phyloP scores from a whole-genome alignment of 768 basidiomycete genomes.

The Rickenella mellea region DNA sequence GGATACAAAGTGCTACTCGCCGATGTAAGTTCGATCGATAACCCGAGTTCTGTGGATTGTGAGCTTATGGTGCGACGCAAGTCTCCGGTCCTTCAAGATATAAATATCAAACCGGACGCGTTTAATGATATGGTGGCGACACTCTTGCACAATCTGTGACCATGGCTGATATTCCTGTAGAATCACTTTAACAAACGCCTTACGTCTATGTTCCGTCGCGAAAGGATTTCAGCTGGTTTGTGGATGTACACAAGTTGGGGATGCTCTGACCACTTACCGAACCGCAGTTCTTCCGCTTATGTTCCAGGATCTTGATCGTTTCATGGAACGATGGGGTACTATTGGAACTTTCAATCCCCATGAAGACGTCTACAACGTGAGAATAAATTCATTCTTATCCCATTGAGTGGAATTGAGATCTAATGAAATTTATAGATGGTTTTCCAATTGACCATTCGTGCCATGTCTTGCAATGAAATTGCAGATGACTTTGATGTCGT shows the following conservation, averaged over 20 bases:
- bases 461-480: conserved; percentile 58
- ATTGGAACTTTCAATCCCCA: conserved; percentile 66
- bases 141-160: conserved; percentile 44
- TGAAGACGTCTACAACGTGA: conserved; percentile 56
- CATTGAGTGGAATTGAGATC: neutral
- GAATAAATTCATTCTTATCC: conserved; percentile 9
- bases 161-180: conserved; percentile 58
- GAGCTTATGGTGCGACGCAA: conserved; percentile 12
- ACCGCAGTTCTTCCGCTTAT: conserved; percentile 53
- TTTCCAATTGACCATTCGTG: conserved; percentile 67
- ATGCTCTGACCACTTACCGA: conserved; percentile 2
- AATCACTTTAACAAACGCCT: conserved; percentile 59
- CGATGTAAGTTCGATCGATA: conserved; percentile 41
- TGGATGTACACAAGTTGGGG: neutral
- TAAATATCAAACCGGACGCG: conserved; percentile 16
- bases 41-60: neutral
- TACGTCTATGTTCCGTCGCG: conserved; percentile 50
- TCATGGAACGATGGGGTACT: conserved; percentile 57
- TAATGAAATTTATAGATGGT: conserved; percentile 28
- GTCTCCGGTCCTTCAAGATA: conserved; percentile 11
- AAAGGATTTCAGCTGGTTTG: conserved; percentile 47
- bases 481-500: conserved; percentile 57
- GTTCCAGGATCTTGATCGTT: conserved; percentile 50
- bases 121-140: conserved; percentile 15
- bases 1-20: conserved; percentile 75